Percentiles rank a stretch among this genome's conserved stretches.
Conservation (phyloP, 163 green algal species). For the Prototheca cutis region DNA sequence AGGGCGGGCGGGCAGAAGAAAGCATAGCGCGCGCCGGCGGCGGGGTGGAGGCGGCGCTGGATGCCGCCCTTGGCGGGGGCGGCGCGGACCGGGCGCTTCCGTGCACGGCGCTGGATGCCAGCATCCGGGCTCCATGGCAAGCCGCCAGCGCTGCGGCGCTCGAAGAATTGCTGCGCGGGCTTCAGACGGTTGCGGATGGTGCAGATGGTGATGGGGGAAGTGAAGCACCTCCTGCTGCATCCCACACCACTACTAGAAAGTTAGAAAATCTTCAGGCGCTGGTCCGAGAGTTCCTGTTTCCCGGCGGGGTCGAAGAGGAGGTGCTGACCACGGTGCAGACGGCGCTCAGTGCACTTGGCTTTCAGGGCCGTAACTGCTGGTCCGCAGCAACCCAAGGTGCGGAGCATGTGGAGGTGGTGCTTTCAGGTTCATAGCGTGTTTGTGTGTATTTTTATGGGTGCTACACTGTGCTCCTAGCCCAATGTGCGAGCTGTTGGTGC, state of each 20-base stretch:
- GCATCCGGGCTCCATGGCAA: not conserved
- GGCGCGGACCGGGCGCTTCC: not conserved
- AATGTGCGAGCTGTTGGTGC: too few relatives aligned
- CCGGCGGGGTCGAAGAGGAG: too few relatives aligned
- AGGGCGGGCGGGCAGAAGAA: too few relatives aligned
- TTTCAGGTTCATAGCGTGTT: too few relatives aligned
- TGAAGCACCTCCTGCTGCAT: too few relatives aligned
- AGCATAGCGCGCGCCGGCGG: not conserved
- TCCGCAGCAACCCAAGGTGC: not conserved
- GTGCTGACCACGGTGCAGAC: not conserved
- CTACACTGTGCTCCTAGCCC: too few relatives aligned
- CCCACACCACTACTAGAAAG: too few relatives aligned
- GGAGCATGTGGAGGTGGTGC: not conserved
- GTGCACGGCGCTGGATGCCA: not conserved
- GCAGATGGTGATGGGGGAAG: too few relatives aligned
- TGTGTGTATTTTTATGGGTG: too few relatives aligned
- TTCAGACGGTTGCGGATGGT: not conserved
- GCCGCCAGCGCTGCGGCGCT: not conserved
- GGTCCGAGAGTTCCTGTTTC: too few relatives aligned
- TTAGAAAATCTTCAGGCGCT: too few relatives aligned
- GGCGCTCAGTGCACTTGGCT: not conserved
- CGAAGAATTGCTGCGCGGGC: not conserved
- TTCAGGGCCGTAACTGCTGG: not conserved
- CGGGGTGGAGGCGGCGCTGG: not conserved
- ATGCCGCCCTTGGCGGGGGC: not conserved